Evolutionary conservation across 768 basidiomycete genomes (phyloP).

Genomic region (Lentinula lateritia): DNA sequence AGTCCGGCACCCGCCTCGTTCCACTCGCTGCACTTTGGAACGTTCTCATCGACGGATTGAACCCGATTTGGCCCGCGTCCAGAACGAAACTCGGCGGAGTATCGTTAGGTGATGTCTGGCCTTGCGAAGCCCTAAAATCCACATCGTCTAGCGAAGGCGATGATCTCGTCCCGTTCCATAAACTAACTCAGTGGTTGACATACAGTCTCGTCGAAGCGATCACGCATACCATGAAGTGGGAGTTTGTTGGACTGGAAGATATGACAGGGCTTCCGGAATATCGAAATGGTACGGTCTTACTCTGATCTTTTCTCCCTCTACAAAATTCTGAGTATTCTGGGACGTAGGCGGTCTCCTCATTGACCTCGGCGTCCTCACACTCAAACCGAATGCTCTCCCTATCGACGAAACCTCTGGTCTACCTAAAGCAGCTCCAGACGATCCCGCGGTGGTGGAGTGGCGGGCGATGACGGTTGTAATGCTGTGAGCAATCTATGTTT

Average conservation of each 20-base stretch:
- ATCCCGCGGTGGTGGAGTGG: conserved; percentile 95
- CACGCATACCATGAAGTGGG: conserved; percentile 72
- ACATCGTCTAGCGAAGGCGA: conserved; percentile 43
- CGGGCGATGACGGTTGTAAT: conserved; percentile 92
- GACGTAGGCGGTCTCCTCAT: conserved; percentile 75
- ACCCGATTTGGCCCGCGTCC: conserved; percentile 83
- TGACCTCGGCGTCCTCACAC: conserved; percentile 73
- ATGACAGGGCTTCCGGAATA: conserved; percentile 96
- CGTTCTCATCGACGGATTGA: conserved; percentile 74
- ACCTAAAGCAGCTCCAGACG: conserved; percentile 65
- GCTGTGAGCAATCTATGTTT: conserved; percentile 47
- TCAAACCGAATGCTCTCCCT: conserved; percentile 53
- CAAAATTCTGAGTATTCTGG: background rate
- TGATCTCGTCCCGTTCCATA: conserved; percentile 90
- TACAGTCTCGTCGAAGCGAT: conserved; percentile 86
- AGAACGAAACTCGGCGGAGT: conserved; percentile 63
- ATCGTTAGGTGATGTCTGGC: conserved; percentile 92
- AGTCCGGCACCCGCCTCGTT: conserved; percentile 34
- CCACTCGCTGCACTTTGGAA: conserved; percentile 79
- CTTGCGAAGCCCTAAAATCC: conserved; percentile 50
- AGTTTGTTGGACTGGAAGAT: conserved; percentile 73
- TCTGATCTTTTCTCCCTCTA: background rate
- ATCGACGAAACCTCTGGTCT: conserved; percentile 45
- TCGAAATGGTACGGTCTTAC: conserved; percentile 56
- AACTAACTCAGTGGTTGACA: conserved; percentile 90